Percentiles rank a stretch among this genome's conserved stretches.
phyloP scores from a whole-genome alignment of 2,329 filamentous ascomycete species.

The Ophiocordyceps polyrhachis-furcata region DNA sequence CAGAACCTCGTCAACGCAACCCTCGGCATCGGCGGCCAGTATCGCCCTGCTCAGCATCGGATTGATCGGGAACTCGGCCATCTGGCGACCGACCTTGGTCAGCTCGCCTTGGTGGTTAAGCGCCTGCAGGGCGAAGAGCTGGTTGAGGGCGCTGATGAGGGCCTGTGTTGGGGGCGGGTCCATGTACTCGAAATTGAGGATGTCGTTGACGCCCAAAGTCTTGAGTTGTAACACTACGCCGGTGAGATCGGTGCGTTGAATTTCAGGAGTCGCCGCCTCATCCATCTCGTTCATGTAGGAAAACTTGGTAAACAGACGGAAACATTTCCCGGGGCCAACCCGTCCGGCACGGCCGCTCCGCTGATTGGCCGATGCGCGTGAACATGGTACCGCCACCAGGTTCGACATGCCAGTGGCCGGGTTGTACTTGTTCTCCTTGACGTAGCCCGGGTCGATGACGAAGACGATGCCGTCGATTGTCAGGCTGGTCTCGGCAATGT shows the following conservation, averaged over 20 bases:
- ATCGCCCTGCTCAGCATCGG: slow-evolving; percentile 83
- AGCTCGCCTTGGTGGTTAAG: slow-evolving; percentile 77
- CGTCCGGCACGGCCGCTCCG: slow-evolving; percentile 82
- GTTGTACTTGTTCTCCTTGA: slow-evolving; percentile 91
- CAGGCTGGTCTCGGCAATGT: slow-evolving; percentile 89
- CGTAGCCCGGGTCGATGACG: slow-evolving; percentile 87
- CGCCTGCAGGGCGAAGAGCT: slow-evolving; percentile 77
- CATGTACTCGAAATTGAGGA: slow-evolving; percentile 92
- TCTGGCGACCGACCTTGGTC: slow-evolving; percentile 79
- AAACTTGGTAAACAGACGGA: slow-evolving; percentile 83
- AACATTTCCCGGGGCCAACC: slow-evolving; percentile 82
- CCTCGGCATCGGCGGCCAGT: slow-evolving; percentile 70
- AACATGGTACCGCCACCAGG: slow-evolving; percentile 77
- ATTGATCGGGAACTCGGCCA: slow-evolving; percentile 88
- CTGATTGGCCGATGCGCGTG: slow-evolving; percentile 81
- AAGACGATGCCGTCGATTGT: slow-evolving; percentile 95
- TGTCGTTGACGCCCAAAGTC: slow-evolving; percentile 75
- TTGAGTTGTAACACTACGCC: slow-evolving; percentile 73
- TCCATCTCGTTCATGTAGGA: slow-evolving; percentile 91
- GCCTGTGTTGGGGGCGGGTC: slow-evolving; percentile 81
- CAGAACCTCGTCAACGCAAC: slow-evolving; percentile 85
- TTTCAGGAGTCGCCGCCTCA: slow-evolving; percentile 80
- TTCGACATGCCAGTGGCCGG: slow-evolving; percentile 84
- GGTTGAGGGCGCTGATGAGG: slow-evolving; percentile 73
- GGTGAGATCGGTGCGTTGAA: slow-evolving; percentile 77